Conservation (phyloP, 192 early-diverging fungal genomes). For the Rhizoclosmatium sp. region DNA sequence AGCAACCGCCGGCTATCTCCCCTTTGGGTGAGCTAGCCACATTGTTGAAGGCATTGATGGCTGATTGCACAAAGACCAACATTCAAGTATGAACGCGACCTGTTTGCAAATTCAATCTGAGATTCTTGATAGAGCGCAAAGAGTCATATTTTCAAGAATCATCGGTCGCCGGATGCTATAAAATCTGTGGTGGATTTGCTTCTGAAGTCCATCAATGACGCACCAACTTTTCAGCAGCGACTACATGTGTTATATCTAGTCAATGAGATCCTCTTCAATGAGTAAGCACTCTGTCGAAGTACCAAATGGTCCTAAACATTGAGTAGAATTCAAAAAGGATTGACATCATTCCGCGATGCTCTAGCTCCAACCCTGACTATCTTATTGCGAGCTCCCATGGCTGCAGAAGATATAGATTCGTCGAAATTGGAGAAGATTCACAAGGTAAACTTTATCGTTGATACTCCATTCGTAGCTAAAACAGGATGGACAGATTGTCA, state of each 20-base stretch:
- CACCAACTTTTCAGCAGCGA: background rate
- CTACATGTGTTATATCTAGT: constrained; percentile 14
- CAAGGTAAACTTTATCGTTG: constrained; percentile 1
- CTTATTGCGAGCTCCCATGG: background rate
- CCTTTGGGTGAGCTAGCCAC: background rate
- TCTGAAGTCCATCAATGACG: background rate
- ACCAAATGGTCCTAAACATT: background rate
- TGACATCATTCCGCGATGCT: background rate
- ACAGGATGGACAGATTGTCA: background rate
- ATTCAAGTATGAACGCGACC: constrained; percentile 8
- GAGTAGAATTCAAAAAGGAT: background rate
- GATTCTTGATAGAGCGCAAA: constrained; percentile 11
- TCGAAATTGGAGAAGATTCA: constrained; percentile 1
- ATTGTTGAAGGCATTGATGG: background rate
- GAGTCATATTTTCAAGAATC: background rate
- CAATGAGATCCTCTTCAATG: constrained; percentile 15
- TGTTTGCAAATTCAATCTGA: background rate
- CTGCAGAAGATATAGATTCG: background rate
- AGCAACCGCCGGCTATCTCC: background rate
- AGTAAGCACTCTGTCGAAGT: background rate
- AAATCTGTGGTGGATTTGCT: background rate
- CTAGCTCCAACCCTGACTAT: background rate
- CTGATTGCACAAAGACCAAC: constrained; percentile 6
- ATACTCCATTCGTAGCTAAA: too few relatives aligned
- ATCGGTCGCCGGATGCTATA: background rate